phyloP scores from a whole-genome alignment of 495 filamentous ascomycete genomes.

The Neurospora terricola region DNA sequence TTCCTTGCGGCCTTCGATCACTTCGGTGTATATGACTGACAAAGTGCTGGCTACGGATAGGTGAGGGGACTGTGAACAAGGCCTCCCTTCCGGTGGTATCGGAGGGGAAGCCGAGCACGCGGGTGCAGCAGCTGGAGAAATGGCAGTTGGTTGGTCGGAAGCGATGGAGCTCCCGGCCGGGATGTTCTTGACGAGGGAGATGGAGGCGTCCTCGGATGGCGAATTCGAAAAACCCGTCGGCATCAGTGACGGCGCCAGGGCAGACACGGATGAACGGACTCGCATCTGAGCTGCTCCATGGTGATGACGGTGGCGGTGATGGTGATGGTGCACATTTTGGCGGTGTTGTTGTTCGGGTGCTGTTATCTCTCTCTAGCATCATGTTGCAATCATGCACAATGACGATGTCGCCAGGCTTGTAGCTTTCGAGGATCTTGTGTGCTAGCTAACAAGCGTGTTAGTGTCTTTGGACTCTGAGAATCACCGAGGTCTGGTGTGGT shows the following conservation, averaged over 20 bases:
- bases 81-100: neutral
- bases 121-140: neutral
- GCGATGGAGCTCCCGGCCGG: neutral
- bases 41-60: too few relatives aligned
- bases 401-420: slow-evolving; percentile 82
- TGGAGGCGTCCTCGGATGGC: neutral
- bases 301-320: neutral
- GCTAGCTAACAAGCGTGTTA: neutral
- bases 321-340: neutral
- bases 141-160: neutral
- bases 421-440: too few relatives aligned
- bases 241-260: too few relatives aligned
- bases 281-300: too few relatives aligned
- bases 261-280: too few relatives aligned
- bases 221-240: too few relatives aligned
- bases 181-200: neutral
- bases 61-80: too few relatives aligned
- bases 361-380: slow-evolving; percentile 37
- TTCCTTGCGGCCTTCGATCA: neutral
- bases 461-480: neutral
- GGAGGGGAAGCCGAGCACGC: neutral
- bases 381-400: slow-evolving; percentile 90
- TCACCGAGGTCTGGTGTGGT: neutral
- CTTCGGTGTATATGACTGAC: neutral
- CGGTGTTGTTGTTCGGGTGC: too few relatives aligned